A percentile compares a stretch with the other conserved stretches of the same genome.
These are phyloP conservation scores for Eucalyptus grandis DNA, from an alignment of 345 rosid genomes.

Conservation along the genomic window DNA sequence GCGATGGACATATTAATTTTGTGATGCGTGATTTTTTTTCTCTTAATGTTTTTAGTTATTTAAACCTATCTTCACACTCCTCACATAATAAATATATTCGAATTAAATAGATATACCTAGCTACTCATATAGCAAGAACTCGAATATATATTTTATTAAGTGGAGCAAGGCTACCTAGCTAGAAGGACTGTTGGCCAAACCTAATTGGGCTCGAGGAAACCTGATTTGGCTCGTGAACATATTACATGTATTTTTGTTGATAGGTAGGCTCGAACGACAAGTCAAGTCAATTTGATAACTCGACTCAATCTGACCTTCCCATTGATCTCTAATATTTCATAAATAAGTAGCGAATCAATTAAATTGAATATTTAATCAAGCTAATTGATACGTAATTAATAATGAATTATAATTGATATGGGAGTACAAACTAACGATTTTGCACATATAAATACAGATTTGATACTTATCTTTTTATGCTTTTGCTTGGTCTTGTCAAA, in stretches of 20 bases:
- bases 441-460: background rate
- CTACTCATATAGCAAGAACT: background rate
- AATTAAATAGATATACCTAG: background rate
- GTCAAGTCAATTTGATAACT: accelerated
- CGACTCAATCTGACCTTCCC: accelerated
- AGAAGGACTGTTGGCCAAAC: background rate
- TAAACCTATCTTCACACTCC: background rate
- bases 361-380: background rate
- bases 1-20: background rate
- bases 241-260: background rate
- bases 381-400: too few species aligned
- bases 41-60: background rate
- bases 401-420: background rate
- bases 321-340: background rate
- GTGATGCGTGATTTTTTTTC: background rate
- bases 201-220: background rate
- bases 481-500: background rate
- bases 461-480: background rate
- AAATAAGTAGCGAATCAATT: background rate
- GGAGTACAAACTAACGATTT: background rate
- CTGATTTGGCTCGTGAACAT: background rate
- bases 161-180: background rate
- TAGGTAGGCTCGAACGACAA: background rate
- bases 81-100: background rate
- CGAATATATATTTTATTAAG: background rate